Percentiles rank a stretch among this genome's conserved stretches.
Evolutionary conservation across 2,329 filamentous ascomycete genomes (phyloP).

Genomic region (Pseudogymnoascus sp.): DNA sequence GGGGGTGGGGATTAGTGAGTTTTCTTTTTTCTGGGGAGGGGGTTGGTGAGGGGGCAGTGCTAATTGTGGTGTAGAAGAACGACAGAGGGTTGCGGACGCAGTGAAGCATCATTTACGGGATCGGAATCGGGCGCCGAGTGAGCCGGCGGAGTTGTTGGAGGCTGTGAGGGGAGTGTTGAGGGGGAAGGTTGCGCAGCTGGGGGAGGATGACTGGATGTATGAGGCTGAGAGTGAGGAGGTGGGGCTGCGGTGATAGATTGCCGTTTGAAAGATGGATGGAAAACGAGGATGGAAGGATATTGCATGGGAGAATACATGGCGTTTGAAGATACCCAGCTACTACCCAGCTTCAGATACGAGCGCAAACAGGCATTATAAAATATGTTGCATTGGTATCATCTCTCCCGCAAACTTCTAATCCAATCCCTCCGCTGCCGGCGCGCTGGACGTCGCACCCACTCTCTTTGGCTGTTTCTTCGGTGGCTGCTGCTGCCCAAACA

Average conservation of each 20-base stretch:
- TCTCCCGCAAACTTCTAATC: slow-evolving; percentile 36
- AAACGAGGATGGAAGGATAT: slow-evolving; percentile 10
- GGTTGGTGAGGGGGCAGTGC: slow-evolving; percentile 10
- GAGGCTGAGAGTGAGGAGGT: slow-evolving; percentile 51
- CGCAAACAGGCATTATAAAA: slow-evolving; percentile 11
- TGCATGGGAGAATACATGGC: slow-evolving; percentile 15
- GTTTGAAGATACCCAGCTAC: slow-evolving; percentile 21
- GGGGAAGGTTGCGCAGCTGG: slow-evolving; percentile 62
- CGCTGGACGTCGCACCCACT: slow-evolving; percentile 30
- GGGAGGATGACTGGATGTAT: slow-evolving; percentile 89
- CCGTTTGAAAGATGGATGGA: not conserved
- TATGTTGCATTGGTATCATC: slow-evolving; percentile 9
- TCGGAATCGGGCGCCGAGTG: slow-evolving; percentile 47
- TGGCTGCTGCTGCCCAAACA: slow-evolving; percentile 71
- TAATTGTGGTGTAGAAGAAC: slow-evolving; percentile 39
- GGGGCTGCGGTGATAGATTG: not conserved
- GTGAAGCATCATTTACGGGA: slow-evolving; percentile 53
- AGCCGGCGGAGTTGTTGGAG: slow-evolving; percentile 65
- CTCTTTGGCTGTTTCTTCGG: slow-evolving; percentile 30
- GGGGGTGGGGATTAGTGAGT: slow-evolving; percentile 10
- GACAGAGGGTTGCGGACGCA: slow-evolving; percentile 51
- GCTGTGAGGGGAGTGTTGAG: slow-evolving; percentile 61
- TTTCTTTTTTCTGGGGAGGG: not conserved
- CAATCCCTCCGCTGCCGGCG: slow-evolving; percentile 50
- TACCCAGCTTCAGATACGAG: slow-evolving; percentile 11